Conservation (phyloP, 1,284 basidiomycete genomes). For the Thecaphora thlaspeos region DNA sequence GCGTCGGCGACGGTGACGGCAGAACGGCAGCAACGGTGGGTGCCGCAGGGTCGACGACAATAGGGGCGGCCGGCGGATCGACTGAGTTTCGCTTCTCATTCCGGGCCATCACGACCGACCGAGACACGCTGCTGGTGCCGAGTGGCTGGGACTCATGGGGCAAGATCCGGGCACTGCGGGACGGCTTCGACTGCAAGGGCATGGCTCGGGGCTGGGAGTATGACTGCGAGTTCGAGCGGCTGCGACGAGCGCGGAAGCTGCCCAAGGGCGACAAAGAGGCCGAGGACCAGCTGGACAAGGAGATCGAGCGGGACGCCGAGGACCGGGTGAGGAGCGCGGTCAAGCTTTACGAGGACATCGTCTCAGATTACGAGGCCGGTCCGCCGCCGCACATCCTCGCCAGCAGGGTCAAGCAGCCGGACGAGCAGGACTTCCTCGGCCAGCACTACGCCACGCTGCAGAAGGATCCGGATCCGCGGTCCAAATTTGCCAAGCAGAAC, state of each 20-base stretch:
- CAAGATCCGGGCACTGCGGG: constrained; percentile 85
- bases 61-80: constrained; percentile 57
- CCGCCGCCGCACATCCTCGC: constrained; percentile 7
- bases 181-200: constrained; percentile 80
- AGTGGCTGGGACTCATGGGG: constrained; percentile 98
- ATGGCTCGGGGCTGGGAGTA: constrained; percentile 72
- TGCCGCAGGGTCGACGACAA: background rate
- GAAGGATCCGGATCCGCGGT: constrained; percentile 22
- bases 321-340: constrained; percentile 38
- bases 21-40: background rate
- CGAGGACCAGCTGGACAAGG: constrained; percentile 35
- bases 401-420: constrained; percentile 18
- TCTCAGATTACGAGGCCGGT: constrained; percentile 39
- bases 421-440: constrained; percentile 34
- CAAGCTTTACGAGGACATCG: constrained; percentile 49
- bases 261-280: constrained; percentile 16
- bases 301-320: constrained; percentile 12
- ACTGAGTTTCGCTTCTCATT: constrained; percentile 82
- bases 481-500: constrained; percentile 25
- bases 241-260: constrained; percentile 17
- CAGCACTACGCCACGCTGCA: constrained; percentile 35
- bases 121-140: constrained; percentile 86
- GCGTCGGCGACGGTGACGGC: background rate
- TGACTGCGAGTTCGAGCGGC: constrained; percentile 37
- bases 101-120: constrained; percentile 85